Percentiles rank a stretch among this genome's conserved stretches.
Evolutionary conservation across 1,139 yeast species (phyloP).

Genomic region (Ashbya aceris): DNA sequence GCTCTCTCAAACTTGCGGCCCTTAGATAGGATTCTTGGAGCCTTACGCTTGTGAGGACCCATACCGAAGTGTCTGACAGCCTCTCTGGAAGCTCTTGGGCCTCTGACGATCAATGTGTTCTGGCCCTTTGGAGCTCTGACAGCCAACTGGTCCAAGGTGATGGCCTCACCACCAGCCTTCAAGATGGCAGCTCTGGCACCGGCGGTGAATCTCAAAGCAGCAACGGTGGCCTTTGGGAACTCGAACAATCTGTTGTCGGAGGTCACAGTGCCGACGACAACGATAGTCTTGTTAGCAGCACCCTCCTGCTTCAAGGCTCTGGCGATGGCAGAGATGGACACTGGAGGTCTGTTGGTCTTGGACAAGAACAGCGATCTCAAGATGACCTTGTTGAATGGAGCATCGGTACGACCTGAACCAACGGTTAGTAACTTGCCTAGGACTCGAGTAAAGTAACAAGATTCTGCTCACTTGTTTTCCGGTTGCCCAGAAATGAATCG

Average conservation of each 20-base stretch:
- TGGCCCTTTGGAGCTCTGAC: slow-evolving; percentile 99
- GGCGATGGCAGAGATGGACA: slow-evolving; percentile 84
- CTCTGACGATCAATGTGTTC: slow-evolving; percentile 96
- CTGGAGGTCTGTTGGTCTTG: slow-evolving; percentile 99
- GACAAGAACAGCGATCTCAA: slow-evolving; percentile 92
- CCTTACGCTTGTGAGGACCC: slow-evolving; percentile 99
- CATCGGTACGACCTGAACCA: slow-evolving; percentile 84
- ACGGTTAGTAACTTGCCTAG: slow-evolving; percentile 20
- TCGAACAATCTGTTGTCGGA: slow-evolving; percentile 92
- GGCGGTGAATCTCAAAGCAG: slow-evolving; percentile 99
- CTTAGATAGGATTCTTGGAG: slow-evolving; percentile 94
- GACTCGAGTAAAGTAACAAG: slow-evolving; percentile 15
- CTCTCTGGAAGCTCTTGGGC: slow-evolving; percentile 98
- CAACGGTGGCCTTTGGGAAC: slow-evolving; percentile 95
- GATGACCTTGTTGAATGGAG: slow-evolving; percentile 96
- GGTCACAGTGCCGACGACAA: slow-evolving; percentile 98
- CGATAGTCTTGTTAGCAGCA: slow-evolving; percentile 85
- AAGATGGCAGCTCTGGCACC: slow-evolving; percentile 96
- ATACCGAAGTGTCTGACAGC: slow-evolving; percentile 99
- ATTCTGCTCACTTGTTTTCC: slow-evolving; percentile 25
- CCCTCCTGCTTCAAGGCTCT: slow-evolving; percentile 78
- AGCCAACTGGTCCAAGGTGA: slow-evolving; percentile 98
- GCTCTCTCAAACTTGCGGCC: slow-evolving; percentile 99
- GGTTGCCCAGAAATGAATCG: slow-evolving; percentile 8
- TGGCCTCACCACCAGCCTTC: slow-evolving; percentile 99